Evolutionary conservation across 2,329 filamentous ascomycete species (phyloP).

Genomic region (Calonectria henricotiae): DNA sequence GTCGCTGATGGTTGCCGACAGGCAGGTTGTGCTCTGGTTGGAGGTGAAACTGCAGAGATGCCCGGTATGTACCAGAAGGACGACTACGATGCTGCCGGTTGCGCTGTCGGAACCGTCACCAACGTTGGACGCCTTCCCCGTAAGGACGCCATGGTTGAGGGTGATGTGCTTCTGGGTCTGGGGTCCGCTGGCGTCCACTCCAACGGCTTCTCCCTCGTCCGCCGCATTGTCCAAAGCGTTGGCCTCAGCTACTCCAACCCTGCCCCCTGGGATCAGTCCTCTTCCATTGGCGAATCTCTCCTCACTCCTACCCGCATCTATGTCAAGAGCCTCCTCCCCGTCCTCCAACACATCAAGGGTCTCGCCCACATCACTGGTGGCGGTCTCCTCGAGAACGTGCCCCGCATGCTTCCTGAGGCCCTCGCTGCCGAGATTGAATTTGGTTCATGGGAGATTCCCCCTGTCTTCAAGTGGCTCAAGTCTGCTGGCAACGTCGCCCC

Average conservation of each 20-base stretch:
- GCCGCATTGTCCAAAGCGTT: slow-evolving; percentile 85
- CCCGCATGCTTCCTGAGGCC: slow-evolving; percentile 87
- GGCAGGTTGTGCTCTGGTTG: slow-evolving; percentile 91
- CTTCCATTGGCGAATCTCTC: slow-evolving; percentile 81
- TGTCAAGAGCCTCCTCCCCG: slow-evolving; percentile 84
- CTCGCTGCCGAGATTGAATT: slow-evolving; percentile 89
- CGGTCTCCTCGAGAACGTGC: slow-evolving; percentile 93
- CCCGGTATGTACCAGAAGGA: slow-evolving; percentile 91
- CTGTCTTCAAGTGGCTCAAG: slow-evolving; percentile 92
- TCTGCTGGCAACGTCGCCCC: slow-evolving; percentile 78
- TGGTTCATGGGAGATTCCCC: slow-evolving; percentile 80
- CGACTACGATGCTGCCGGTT: slow-evolving; percentile 94
- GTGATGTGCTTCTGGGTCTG: slow-evolving; percentile 90
- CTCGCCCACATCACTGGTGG: slow-evolving; percentile 98
- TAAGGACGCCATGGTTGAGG: slow-evolving; percentile 81
- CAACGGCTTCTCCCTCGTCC: slow-evolving; percentile 97
- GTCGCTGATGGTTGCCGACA: slow-evolving; percentile 90
- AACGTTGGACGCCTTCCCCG: slow-evolving; percentile 81
- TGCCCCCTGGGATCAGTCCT: slow-evolving; percentile 81
- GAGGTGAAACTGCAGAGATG: slow-evolving; percentile 99
- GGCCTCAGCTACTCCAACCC: slow-evolving; percentile 80
- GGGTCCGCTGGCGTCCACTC: slow-evolving; percentile 92
- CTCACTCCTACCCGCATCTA: slow-evolving; percentile 95
- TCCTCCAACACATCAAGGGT: slow-evolving; percentile 83
- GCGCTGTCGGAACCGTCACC: slow-evolving; percentile 87